These are phyloP conservation scores for Candida glucosophila DNA, from an alignment of 1,139 yeast genomes.

Conservation along the genomic window DNA sequence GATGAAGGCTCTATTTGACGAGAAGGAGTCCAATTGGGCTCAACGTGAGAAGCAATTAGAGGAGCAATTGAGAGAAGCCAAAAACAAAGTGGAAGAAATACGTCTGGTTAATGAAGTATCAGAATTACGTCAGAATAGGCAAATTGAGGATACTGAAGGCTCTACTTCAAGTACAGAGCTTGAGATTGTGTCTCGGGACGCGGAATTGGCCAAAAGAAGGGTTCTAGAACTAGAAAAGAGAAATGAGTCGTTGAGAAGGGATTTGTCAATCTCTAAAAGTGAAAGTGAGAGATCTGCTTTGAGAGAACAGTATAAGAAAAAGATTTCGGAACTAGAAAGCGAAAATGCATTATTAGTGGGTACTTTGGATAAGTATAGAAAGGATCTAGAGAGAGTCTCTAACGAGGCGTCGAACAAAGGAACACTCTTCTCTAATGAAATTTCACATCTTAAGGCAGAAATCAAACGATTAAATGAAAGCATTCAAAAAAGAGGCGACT, in stretches of 20 bases:
- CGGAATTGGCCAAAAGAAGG: constrained; percentile 64
- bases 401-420: constrained; percentile 24
- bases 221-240: constrained; percentile 67
- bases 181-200: constrained; percentile 63
- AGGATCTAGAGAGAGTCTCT: constrained; percentile 19
- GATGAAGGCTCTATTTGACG: constrained; percentile 48
- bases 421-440: constrained; percentile 37
- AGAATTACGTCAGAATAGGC: constrained; percentile 37
- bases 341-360: constrained; percentile 62
- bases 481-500: constrained; percentile 45
- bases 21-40: constrained; percentile 54
- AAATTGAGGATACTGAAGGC: constrained; percentile 6
- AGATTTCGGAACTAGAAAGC: constrained; percentile 51
- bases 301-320: constrained; percentile 28
- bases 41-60: constrained; percentile 39
- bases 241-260: constrained; percentile 65
- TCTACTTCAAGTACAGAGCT: constrained; percentile 36
- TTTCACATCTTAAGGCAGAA: constrained; percentile 41
- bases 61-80: constrained; percentile 36
- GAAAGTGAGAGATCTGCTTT: constrained; percentile 27
- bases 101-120: constrained; percentile 49
- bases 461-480: constrained; percentile 39
- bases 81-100: constrained; percentile 44
- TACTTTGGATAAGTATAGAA: constrained; percentile 46
- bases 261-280: constrained; percentile 46